Percentiles rank a stretch among this genome's conserved stretches.
Evolutionary conservation across 192 early-diverging fungal genomes (phyloP).

Genomic region (Dimargaris xerosporica): DNA sequence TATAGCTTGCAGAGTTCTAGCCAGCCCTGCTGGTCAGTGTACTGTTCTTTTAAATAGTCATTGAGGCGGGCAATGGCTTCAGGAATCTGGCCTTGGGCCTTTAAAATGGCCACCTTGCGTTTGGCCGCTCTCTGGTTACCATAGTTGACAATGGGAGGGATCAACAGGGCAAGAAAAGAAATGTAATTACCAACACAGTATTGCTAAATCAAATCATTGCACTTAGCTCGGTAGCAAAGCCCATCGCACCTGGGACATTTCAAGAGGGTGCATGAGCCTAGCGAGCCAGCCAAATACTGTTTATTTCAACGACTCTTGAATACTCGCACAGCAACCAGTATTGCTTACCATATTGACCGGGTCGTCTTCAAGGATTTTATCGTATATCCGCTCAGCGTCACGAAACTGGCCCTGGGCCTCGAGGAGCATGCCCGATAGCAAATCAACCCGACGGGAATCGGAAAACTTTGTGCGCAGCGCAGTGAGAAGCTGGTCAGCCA

Average conservation of each 20-base stretch:
- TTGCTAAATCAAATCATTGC: no score
- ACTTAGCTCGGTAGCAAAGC: constrained; percentile 1
- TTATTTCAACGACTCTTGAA: neutral
- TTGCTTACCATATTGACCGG: constrained; percentile 53
- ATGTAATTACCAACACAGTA: neutral
- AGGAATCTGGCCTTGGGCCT: constrained; percentile 40
- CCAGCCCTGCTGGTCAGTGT: constrained; percentile 85
- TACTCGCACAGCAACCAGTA: neutral
- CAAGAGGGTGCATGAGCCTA: neutral
- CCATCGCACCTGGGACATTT: neutral
- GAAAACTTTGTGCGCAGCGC: constrained; percentile 48
- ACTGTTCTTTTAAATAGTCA: constrained; percentile 67
- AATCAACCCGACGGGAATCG: constrained; percentile 48
- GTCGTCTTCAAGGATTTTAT: constrained; percentile 56
- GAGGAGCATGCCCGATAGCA: constrained; percentile 58
- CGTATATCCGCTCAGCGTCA: constrained; percentile 55
- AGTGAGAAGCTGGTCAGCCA: constrained; percentile 45
- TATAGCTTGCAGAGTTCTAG: constrained; percentile 65
- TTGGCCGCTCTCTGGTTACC: constrained; percentile 39
- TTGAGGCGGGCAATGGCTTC: constrained; percentile 62
- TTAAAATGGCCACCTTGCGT: constrained; percentile 59
- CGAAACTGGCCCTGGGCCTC: constrained; percentile 61
- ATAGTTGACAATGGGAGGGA: neutral
- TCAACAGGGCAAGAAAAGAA: neutral
- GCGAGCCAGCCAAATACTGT: neutral